phyloP scores from a whole-genome alignment of 73 alveolate species.

The Tetrahymena malaccensis region DNA sequence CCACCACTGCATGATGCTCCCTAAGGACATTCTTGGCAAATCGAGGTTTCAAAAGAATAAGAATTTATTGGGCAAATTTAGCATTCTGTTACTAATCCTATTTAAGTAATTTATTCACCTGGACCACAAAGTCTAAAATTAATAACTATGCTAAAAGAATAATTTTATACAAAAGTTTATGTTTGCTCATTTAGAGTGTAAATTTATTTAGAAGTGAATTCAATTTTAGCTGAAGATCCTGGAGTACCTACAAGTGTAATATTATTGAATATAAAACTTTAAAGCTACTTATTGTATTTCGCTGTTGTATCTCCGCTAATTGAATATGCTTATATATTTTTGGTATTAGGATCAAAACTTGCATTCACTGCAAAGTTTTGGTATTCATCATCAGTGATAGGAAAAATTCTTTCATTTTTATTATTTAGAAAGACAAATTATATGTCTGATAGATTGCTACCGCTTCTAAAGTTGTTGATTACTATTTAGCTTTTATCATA shows the following conservation, averaged over 20 bases:
- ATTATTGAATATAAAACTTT: background rate
- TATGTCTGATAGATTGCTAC: background rate
- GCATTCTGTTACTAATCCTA: background rate
- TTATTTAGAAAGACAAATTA: background rate
- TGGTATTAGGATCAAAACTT: background rate
- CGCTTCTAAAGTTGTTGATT: background rate
- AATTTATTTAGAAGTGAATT: background rate
- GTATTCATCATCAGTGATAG: background rate
- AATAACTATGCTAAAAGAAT: background rate
- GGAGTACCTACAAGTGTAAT: background rate
- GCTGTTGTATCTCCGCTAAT: background rate
- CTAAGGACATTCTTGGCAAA: constrained; percentile 16
- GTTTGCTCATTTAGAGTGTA: background rate
- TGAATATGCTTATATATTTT: background rate
- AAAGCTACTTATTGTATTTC: background rate
- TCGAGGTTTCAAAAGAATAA: background rate
- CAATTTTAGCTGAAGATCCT: background rate
- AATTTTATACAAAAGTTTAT: background rate
- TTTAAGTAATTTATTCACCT: background rate
- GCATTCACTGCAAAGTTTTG: background rate
- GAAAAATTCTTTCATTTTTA: background rate
- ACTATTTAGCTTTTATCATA: background rate
- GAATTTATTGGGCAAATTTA: background rate
- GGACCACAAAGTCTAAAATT: background rate
- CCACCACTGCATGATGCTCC: constrained; percentile 43